These are phyloP conservation scores for Phoma sp. DNA, from an alignment of 2,329 filamentous ascomycete genomes.

Conservation along the genomic window DNA sequence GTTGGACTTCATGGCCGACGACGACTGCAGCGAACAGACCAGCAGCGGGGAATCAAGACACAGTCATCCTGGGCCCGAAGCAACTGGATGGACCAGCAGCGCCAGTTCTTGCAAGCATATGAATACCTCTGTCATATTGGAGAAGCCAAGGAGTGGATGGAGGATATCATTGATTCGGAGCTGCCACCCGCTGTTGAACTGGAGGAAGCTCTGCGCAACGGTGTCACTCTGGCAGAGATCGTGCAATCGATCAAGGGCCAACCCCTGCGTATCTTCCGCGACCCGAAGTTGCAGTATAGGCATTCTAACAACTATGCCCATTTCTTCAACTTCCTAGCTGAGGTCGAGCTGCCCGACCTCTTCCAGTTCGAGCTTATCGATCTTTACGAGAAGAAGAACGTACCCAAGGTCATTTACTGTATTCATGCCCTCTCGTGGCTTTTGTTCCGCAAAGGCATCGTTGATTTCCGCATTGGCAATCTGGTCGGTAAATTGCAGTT, in stretches of 20 bases:
- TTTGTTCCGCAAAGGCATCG: slow-evolving; percentile 91
- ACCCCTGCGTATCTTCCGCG: slow-evolving; percentile 80
- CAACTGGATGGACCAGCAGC: slow-evolving; percentile 99
- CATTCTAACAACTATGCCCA: slow-evolving; percentile 98
- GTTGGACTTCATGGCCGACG: slow-evolving; percentile 84
- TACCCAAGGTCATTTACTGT: slow-evolving; percentile 98
- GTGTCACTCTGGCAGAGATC: slow-evolving; percentile 91
- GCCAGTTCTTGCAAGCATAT: slow-evolving; percentile 94
- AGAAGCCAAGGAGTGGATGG: slow-evolving; percentile 99
- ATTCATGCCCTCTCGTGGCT: slow-evolving; percentile 97
- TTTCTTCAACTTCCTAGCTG: slow-evolving; percentile 92
- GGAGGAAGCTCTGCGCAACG: slow-evolving; percentile 89
- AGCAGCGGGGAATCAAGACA: slow-evolving; percentile 59
- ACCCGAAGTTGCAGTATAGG: slow-evolving; percentile 85
- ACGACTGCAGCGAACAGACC: slow-evolving; percentile 74
- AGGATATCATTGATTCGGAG: slow-evolving; percentile 81
- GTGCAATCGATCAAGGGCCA: slow-evolving; percentile 84
- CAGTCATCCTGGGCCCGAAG: slow-evolving; percentile 72
- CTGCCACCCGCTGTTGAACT: slow-evolving; percentile 93
- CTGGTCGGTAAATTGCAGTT: slow-evolving; percentile 96
- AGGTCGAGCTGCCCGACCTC: slow-evolving; percentile 89
- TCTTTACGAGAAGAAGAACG: slow-evolving; percentile 99
- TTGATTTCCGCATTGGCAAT: slow-evolving; percentile 95
- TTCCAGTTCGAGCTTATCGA: slow-evolving; percentile 98
- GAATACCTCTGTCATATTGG: slow-evolving; percentile 99